Evolutionary conservation across 129 eudicot genomes (phyloP).

Genomic region (Erigeron canadensis): DNA sequence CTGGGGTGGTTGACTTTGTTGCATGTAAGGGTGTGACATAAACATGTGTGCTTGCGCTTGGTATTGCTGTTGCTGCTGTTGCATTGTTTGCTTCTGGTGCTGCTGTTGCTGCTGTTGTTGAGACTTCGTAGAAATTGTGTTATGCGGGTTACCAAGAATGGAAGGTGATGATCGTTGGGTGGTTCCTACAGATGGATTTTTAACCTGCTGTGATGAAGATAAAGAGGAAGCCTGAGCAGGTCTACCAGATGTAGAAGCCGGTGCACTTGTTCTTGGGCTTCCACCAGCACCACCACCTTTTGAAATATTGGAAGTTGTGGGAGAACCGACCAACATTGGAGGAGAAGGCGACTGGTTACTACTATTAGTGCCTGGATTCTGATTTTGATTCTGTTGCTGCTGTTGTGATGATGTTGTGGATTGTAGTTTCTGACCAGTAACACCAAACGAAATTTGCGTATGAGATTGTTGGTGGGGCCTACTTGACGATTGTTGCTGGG

Average conservation of each 20-base stretch:
- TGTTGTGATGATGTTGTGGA: constrained; percentile 37
- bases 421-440: constrained; percentile 51
- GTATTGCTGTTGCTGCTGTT: constrained; percentile 38
- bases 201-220: constrained; percentile 53
- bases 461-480: constrained; percentile 66
- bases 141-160: constrained; percentile 71
- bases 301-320: constrained; percentile 78
- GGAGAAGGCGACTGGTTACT: constrained; percentile 58
- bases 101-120: constrained; percentile 57
- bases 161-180: constrained; percentile 71
- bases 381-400: constrained; percentile 46
- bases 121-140: constrained; percentile 36
- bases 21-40: constrained; percentile 47
- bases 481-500: constrained; percentile 51
- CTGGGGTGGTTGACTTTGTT: constrained; percentile 32
- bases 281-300: constrained; percentile 48
- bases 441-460: constrained; percentile 77
- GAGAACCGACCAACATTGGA: constrained; percentile 78
- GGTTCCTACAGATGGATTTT: constrained; percentile 42
- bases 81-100: constrained; percentile 36
- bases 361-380: constrained; percentile 37
- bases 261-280: constrained; percentile 69
- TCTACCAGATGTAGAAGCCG: constrained; percentile 55
- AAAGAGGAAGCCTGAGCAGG: constrained; percentile 45
- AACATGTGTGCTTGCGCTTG: constrained; percentile 40